Evolutionary conservation across 2,329 filamentous ascomycete genomes (phyloP).

Genomic region (Diplodia corticola): DNA sequence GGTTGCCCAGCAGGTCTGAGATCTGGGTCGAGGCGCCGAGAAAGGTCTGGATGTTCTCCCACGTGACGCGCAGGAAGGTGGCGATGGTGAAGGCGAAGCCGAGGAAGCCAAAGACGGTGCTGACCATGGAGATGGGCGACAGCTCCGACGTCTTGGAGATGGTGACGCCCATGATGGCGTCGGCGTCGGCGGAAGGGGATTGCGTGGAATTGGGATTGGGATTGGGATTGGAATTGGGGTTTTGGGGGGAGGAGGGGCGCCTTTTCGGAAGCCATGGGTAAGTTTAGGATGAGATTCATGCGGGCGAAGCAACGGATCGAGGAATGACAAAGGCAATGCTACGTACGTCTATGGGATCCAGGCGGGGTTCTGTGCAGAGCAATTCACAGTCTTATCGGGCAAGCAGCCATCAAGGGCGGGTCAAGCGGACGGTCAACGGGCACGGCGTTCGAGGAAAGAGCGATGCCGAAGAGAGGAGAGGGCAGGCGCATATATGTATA

Average conservation of each 20-base stretch:
- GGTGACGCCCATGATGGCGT: constrained; percentile 35
- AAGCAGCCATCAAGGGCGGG: neutral
- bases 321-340: neutral
- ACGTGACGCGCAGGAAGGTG: constrained; percentile 46
- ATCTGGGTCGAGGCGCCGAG: constrained; percentile 41
- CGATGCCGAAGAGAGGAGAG: neutral
- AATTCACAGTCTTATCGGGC: neutral
- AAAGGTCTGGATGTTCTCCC: constrained; percentile 43
- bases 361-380: neutral
- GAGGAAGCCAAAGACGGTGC: constrained; percentile 43
- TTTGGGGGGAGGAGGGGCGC: too few species aligned
- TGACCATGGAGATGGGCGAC: constrained; percentile 39
- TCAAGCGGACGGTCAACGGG: neutral
- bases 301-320: too few species aligned
- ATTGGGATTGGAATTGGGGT: neutral
- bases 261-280: neutral
- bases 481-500: neutral
- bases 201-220: neutral
- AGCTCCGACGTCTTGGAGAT: constrained; percentile 31
- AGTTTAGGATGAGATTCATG: neutral
- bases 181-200: neutral
- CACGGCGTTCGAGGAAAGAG: neutral
- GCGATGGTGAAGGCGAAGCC: constrained; percentile 46
- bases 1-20: constrained; percentile 41
- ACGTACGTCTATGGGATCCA: constrained; percentile 1